Percentiles rank a stretch among this genome's conserved stretches.
phyloP scores from a whole-genome alignment of 805 yeast genomes.

The Candida boleticola region DNA sequence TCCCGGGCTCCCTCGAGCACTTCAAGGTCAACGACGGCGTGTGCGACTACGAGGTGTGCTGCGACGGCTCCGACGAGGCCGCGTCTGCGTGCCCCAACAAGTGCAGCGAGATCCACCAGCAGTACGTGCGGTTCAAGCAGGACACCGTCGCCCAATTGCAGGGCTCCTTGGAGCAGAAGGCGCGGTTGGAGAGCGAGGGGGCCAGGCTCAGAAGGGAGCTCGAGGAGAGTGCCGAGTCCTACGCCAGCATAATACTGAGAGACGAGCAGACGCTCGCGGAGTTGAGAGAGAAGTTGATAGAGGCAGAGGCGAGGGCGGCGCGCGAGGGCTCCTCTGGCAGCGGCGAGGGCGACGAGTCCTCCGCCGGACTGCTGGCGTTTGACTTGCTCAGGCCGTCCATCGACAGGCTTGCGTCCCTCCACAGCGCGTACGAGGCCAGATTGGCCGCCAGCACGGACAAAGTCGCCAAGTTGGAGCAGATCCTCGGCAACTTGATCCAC shows the following conservation, averaged over 20 bases:
- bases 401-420: background rate
- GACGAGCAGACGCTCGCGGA: constrained; percentile 10
- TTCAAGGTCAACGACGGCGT: constrained; percentile 81
- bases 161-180: constrained; percentile 16
- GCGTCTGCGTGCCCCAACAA: constrained; percentile 51
- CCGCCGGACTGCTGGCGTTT: constrained; percentile 11
- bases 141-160: constrained; percentile 11
- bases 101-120: constrained; percentile 50
- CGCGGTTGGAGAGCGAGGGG: constrained; percentile 13
- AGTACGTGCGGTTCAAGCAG: constrained; percentile 21
- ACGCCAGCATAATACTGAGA: constrained; percentile 14
- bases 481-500: constrained; percentile 48
- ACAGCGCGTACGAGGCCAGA: background rate
- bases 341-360: constrained; percentile 5
- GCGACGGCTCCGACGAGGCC: constrained; percentile 90
- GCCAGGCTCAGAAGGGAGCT: constrained; percentile 17
- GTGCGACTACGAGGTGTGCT: constrained; percentile 85
- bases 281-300: constrained; percentile 3
- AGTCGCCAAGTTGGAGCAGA: constrained; percentile 34
- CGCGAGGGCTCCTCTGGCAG: constrained; percentile 4
- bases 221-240: constrained; percentile 17
- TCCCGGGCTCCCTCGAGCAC: constrained; percentile 60
- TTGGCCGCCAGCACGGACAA: constrained; percentile 31
- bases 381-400: constrained; percentile 14
- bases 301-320: background rate